A percentile compares a stretch with the other conserved stretches of the same genome.
Evolutionary conservation across 2,329 filamentous ascomycete genomes (phyloP).

Genomic region (Penicillium sp.): DNA sequence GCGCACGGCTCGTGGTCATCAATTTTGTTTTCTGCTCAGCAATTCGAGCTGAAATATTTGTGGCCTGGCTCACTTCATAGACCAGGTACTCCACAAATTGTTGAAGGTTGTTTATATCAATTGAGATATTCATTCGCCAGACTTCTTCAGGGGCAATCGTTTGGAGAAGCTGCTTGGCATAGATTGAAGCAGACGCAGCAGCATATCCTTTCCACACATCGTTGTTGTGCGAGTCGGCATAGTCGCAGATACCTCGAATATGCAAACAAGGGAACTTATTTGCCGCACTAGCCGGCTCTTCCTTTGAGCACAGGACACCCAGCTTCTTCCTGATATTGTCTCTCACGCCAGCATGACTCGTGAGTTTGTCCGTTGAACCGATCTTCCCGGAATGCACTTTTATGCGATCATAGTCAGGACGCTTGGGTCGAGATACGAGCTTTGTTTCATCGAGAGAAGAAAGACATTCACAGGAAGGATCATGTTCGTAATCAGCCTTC

Average conservation of each 20-base stretch:
- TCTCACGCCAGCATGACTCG: not conserved
- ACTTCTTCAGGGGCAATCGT: not conserved
- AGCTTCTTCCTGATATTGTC: not conserved
- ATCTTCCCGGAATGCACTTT: not conserved
- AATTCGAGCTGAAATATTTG: not conserved
- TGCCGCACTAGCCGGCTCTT: not conserved
- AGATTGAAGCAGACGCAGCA: not conserved
- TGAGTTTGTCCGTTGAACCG: not conserved
- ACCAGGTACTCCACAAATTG: not conserved
- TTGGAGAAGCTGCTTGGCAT: not conserved
- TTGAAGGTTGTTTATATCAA: not conserved
- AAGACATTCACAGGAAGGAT: not conserved
- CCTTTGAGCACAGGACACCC: not conserved
- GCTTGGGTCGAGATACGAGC: not conserved
- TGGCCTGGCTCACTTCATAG: not conserved
- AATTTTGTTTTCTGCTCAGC: not conserved
- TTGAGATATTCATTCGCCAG: constrained; percentile 1
- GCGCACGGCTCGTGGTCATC: not conserved
- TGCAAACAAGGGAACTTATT: not conserved
- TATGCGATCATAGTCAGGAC: not conserved
- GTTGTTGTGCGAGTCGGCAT: not conserved
- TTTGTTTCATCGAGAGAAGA: not conserved
- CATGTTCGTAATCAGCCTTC: not conserved
- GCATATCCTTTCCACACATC: not conserved
- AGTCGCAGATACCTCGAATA: constrained; percentile 1